phyloP scores from a whole-genome alignment of 345 rosid genomes.

The Litchi chinensis region DNA sequence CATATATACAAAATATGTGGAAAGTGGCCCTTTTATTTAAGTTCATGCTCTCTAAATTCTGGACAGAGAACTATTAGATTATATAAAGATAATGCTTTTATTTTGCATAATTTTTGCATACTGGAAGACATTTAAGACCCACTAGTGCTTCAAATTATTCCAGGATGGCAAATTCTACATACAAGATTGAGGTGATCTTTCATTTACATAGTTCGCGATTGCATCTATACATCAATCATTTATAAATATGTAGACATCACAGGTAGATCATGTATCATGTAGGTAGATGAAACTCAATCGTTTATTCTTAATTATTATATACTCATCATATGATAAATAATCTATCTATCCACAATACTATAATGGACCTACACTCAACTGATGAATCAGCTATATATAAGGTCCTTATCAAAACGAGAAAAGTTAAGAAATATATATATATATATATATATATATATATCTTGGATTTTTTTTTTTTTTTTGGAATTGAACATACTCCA shows the following conservation, averaged over 20 bases:
- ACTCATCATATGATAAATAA: no score
- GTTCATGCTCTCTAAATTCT: background rate
- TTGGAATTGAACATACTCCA: no score
- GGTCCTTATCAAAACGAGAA: background rate
- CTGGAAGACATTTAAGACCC: conserved; percentile 11
- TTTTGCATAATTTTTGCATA: background rate
- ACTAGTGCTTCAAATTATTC: background rate
- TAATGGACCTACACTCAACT: background rate
- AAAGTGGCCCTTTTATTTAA: background rate
- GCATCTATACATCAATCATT: background rate
- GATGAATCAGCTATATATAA: background rate
- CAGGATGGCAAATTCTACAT: conserved; percentile 1
- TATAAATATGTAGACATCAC: background rate
- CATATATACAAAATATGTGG: background rate
- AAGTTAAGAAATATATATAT: no score
- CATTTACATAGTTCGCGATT: background rate
- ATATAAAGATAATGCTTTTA: background rate
- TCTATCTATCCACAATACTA: no score
- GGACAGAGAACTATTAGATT: conserved; percentile 6
- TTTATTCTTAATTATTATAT: no score
- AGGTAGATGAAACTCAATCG: background rate
- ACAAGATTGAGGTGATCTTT: background rate
- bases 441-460: no score
- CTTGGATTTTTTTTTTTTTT: no score
- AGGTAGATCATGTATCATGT: background rate